These are phyloP conservation scores for Mortierella alpina DNA, from an alignment of 192 early-diverging fungal genomes.

Conservation along the genomic window DNA sequence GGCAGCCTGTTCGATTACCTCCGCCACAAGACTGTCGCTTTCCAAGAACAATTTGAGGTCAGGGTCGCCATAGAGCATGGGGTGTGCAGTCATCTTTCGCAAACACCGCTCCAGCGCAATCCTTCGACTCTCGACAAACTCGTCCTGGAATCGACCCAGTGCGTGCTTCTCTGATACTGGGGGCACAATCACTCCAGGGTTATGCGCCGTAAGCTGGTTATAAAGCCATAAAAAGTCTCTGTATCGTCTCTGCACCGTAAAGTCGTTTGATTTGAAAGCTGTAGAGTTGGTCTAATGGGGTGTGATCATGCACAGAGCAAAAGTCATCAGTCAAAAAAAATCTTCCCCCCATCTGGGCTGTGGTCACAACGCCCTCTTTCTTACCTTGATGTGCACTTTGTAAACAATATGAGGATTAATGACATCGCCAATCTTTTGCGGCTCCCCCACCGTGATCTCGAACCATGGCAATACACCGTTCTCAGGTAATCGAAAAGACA, in stretches of 20 bases:
- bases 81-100: constrained; percentile 82
- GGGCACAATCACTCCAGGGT: constrained; percentile 92
- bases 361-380: background rate
- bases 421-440: constrained; percentile 90
- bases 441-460: constrained; percentile 83
- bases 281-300: constrained; percentile 73
- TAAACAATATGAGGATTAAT: constrained; percentile 89
- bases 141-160: constrained; percentile 91
- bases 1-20: constrained; percentile 53
- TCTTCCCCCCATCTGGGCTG: background rate
- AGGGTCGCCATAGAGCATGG: constrained; percentile 82
- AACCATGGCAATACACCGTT: constrained; percentile 62
- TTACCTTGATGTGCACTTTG: constrained; percentile 83
- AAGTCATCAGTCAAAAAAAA: background rate
- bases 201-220: constrained; percentile 78
- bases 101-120: constrained; percentile 87
- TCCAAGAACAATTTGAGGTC: constrained; percentile 90
- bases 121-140: constrained; percentile 92
- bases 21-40: constrained; percentile 84
- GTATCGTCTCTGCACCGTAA: constrained; percentile 88
- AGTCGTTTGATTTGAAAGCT: constrained; percentile 80
- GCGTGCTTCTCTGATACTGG: constrained; percentile 95
- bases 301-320: background rate
- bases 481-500: constrained; percentile 56
- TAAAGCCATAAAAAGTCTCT: constrained; percentile 96